These are phyloP conservation scores for Neohortaea acidophila DNA, from an alignment of 495 filamentous ascomycete species.

Conservation along the genomic window DNA sequence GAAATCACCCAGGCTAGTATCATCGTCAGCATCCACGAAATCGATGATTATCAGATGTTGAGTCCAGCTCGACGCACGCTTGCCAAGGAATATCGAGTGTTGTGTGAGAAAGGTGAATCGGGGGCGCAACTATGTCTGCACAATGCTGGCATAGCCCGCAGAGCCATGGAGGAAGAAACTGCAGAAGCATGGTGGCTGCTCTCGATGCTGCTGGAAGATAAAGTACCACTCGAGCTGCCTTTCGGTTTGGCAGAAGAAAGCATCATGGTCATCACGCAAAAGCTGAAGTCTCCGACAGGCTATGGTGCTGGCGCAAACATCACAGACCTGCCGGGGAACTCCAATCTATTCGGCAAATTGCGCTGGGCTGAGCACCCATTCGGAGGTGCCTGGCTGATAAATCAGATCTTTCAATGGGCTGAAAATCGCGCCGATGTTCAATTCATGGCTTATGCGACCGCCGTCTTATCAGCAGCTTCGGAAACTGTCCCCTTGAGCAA, in stretches of 20 bases:
- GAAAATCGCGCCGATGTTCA: slow-evolving; percentile 11
- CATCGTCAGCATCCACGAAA: slow-evolving; percentile 53
- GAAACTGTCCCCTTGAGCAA: not conserved
- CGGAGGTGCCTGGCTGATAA: slow-evolving; percentile 56
- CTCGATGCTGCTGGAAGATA: slow-evolving; percentile 58
- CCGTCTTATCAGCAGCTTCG: slow-evolving; percentile 8
- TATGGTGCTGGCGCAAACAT: slow-evolving; percentile 23
- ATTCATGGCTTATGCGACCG: slow-evolving; percentile 12
- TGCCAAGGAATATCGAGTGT: slow-evolving; percentile 67
- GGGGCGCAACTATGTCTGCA: slow-evolving; percentile 47
- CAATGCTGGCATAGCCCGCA: slow-evolving; percentile 63
- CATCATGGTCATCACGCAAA: slow-evolving; percentile 45
- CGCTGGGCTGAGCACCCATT: slow-evolving; percentile 70
- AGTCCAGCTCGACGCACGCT: slow-evolving; percentile 63
- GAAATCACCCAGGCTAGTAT: slow-evolving; percentile 32
- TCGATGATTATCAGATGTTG: slow-evolving; percentile 43
- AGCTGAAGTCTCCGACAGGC: slow-evolving; percentile 25
- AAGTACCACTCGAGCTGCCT: slow-evolving; percentile 37
- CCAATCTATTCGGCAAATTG: not conserved
- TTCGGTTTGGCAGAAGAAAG: slow-evolving; percentile 33
- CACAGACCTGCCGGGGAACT: slow-evolving; percentile 13
- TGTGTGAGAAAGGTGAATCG: slow-evolving; percentile 52
- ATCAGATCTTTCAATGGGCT: slow-evolving; percentile 24
- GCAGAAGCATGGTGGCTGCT: slow-evolving; percentile 76
- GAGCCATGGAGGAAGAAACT: slow-evolving; percentile 55